Percentiles rank a stretch among this genome's conserved stretches.
Conservation (phyloP, 2,329 filamentous ascomycete genomes). For the Penicillium janthinellum region DNA sequence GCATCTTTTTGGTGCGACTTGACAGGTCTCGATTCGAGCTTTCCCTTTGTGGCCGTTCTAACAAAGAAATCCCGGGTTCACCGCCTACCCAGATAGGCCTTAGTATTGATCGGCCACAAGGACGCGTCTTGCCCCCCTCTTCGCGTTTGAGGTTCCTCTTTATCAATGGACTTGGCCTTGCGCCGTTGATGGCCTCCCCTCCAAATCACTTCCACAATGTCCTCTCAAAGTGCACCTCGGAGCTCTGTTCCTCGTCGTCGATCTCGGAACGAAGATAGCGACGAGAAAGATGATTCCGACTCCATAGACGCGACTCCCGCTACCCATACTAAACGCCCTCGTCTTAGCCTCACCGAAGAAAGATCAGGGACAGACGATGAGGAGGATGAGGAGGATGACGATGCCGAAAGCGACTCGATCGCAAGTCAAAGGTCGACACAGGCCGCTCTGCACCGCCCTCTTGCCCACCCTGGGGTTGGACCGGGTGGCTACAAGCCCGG, state of each 20-base stretch:
- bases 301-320: neutral
- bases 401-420: constrained; percentile 1
- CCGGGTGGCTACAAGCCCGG: constrained; percentile 58
- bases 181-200: constrained; percentile 11
- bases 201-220: constrained; percentile 25
- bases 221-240: constrained; percentile 25
- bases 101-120: constrained; percentile 26
- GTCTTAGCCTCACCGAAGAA: constrained; percentile 5
- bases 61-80: constrained; percentile 20
- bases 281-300: constrained; percentile 5
- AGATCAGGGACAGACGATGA: constrained; percentile 1
- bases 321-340: constrained; percentile 11
- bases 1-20: constrained; percentile 21
- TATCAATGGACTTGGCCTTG: constrained; percentile 10
- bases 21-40: neutral
- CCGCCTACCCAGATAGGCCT: constrained; percentile 28
- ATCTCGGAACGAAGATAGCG: constrained; percentile 27
- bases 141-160: constrained; percentile 16
- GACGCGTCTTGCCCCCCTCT: constrained; percentile 28
- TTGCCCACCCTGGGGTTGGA: constrained; percentile 12
- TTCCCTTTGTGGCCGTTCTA: neutral
- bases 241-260: constrained; percentile 33
- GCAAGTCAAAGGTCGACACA: constrained; percentile 1
- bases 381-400: neutral
- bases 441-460: constrained; percentile 3